Conservation (phyloP, 345 rosid species). For the Durio zibethinus region DNA sequence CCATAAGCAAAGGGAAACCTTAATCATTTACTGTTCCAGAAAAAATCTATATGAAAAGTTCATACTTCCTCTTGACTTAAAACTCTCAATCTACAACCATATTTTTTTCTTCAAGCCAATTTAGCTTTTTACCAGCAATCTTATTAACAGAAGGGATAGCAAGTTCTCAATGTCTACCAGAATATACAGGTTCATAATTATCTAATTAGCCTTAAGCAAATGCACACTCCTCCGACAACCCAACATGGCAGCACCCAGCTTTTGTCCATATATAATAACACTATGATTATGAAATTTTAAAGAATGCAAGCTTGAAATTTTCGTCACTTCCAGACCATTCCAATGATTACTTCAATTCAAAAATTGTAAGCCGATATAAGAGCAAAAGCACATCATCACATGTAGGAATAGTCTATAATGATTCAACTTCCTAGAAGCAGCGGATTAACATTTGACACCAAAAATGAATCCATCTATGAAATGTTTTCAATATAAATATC, state of each 20-base stretch:
- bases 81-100: neutral
- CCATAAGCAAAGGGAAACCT: neutral
- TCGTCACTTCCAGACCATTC: neutral
- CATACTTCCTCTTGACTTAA: neutral
- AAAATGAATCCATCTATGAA: neutral
- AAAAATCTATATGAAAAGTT: neutral
- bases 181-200: neutral
- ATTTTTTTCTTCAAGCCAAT: too few relatives aligned
- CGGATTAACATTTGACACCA: neutral
- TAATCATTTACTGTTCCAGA: neutral
- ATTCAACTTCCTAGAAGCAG: neutral
- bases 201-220: too few relatives aligned
- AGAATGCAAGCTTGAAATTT: neutral
- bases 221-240: too few relatives aligned
- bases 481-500: constrained; percentile 24
- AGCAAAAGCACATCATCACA: neutral
- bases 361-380: neutral
- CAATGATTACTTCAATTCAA: neutral
- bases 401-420: neutral
- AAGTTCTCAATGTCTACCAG: neutral
- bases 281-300: neutral
- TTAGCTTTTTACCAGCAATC: too few relatives aligned
- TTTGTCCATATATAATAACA: neutral
- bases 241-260: neutral
- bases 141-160: neutral